A percentile compares a stretch with the other conserved stretches of the same genome.
These are phyloP conservation scores for Mortierella sp. DNA, from an alignment of 371 early-diverging fungal species.

Conservation along the genomic window DNA sequence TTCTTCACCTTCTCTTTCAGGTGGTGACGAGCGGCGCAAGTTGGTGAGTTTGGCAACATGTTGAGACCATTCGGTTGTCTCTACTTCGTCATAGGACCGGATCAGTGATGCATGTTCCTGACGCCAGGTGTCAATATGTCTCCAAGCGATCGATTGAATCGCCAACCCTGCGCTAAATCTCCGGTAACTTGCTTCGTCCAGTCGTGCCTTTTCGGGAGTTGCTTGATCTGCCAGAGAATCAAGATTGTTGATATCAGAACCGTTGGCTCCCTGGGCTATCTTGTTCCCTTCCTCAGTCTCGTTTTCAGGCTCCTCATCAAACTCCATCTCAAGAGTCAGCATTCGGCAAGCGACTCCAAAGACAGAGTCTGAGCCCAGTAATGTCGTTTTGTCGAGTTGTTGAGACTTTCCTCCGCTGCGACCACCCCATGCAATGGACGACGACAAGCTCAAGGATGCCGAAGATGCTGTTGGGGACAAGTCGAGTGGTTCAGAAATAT, in stretches of 20 bases:
- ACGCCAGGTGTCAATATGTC: constrained; percentile 23
- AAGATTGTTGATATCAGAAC: neutral
- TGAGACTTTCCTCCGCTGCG: neutral
- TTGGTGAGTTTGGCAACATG: constrained; percentile 1
- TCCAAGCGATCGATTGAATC: constrained; percentile 33
- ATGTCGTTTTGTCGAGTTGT: constrained; percentile 14
- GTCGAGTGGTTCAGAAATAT: constrained; percentile 5
- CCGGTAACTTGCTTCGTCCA: constrained; percentile 23
- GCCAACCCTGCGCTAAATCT: constrained; percentile 43
- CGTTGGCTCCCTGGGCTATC: neutral
- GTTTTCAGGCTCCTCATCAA: neutral
- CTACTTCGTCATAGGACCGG: constrained; percentile 1
- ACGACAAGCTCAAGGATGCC: neutral
- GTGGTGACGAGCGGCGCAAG: neutral
- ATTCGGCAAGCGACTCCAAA: constrained; percentile 34
- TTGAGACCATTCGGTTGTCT: constrained; percentile 22
- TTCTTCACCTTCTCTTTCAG: neutral
- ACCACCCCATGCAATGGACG: neutral
- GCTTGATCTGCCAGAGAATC: neutral
- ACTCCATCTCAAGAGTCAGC: constrained; percentile 48
- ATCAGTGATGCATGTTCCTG: constrained; percentile 12
- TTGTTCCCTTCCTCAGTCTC: neutral
- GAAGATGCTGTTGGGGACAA: neutral
- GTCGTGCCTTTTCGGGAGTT: neutral
- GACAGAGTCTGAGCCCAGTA: constrained; percentile 22